Percentiles rank a stretch among this genome's conserved stretches.
phyloP scores from a whole-genome alignment of 2,329 filamentous ascomycete species.

The Spiromastix sp. region DNA sequence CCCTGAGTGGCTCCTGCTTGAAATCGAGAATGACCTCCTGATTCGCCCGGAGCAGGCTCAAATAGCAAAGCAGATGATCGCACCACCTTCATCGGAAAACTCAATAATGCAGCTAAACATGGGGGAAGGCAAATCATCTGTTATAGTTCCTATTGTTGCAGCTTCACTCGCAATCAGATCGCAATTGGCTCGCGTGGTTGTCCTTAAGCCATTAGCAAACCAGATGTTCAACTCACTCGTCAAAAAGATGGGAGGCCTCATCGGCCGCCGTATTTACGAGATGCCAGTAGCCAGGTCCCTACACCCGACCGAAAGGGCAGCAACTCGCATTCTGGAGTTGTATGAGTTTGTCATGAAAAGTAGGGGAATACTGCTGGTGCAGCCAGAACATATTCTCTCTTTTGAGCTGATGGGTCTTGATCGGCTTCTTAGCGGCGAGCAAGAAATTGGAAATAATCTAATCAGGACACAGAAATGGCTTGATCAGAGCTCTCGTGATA shows the following conservation, averaged over 20 bases:
- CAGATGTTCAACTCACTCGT: slow-evolving; percentile 50
- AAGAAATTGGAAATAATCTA: slow-evolving; percentile 23
- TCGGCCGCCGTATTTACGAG: slow-evolving; percentile 42
- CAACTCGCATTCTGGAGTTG: slow-evolving; percentile 26
- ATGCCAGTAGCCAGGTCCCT: slow-evolving; percentile 48
- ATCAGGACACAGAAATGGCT: slow-evolving; percentile 38
- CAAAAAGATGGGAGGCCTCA: slow-evolving; percentile 42
- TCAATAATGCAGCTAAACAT: slow-evolving; percentile 56
- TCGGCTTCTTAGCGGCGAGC: slow-evolving; percentile 24
- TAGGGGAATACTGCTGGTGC: slow-evolving; percentile 48
- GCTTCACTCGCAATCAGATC: slow-evolving; percentile 39
- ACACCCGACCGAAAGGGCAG: slow-evolving; percentile 21
- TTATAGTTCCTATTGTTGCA: slow-evolving; percentile 55
- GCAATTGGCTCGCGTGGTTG: slow-evolving; percentile 45
- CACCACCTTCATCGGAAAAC: slow-evolving; percentile 32
- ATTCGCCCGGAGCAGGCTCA: slow-evolving; percentile 51
- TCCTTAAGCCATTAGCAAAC: slow-evolving; percentile 47
- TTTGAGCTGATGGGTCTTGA: slow-evolving; percentile 54
- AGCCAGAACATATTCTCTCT: slow-evolving; percentile 55
- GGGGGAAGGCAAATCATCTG: slow-evolving; percentile 58
- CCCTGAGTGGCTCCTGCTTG: slow-evolving; percentile 54
- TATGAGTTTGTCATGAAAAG: slow-evolving; percentile 38
- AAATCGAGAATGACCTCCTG: slow-evolving; percentile 52
- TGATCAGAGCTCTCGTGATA: slow-evolving; percentile 37
- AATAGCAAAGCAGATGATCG: slow-evolving; percentile 49